Percentiles rank a stretch among this genome's conserved stretches.
Evolutionary conservation across 2,329 filamentous ascomycete genomes (phyloP).

Genomic region (Trichoderma asperellum): DNA sequence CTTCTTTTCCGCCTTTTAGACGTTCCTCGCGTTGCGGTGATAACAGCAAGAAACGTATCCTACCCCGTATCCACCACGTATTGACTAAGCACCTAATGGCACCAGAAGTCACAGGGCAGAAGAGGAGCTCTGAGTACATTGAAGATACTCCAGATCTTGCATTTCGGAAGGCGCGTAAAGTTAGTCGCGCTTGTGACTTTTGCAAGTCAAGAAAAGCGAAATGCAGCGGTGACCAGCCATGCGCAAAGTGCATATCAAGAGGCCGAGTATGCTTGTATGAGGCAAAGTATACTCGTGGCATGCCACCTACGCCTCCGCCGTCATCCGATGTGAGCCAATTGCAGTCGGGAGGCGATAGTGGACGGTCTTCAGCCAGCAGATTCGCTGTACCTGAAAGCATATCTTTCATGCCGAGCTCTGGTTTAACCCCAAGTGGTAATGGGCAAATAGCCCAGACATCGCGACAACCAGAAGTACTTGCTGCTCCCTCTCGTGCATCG

Average conservation of each 20-base stretch:
- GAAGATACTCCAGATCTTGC: background rate
- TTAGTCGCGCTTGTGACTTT: constrained; percentile 40
- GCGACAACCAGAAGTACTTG: constrained; percentile 9
- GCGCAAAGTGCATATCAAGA: constrained; percentile 39
- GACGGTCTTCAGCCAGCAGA: background rate
- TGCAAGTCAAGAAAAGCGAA: constrained; percentile 38
- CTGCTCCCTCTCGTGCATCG: constrained; percentile 46
- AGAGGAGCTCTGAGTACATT: constrained; percentile 4
- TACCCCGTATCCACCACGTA: background rate
- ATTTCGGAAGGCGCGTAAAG: constrained; percentile 37
- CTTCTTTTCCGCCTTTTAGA: constrained; percentile 21
- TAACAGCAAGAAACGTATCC: background rate
- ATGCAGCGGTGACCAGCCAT: constrained; percentile 40
- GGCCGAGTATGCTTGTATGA: constrained; percentile 39
- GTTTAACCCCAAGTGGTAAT: background rate
- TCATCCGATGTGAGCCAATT: constrained; percentile 9
- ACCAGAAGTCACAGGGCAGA: constrained; percentile 8
- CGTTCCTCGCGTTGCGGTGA: background rate
- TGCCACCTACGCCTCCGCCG: constrained; percentile 42
- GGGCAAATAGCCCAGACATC: background rate
- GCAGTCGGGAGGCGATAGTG: background rate
- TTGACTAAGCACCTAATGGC: constrained; percentile 7
- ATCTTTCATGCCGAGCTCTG: background rate
- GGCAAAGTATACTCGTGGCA: constrained; percentile 41
- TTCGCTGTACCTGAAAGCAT: background rate